phyloP scores from a whole-genome alignment of 2,329 filamentous ascomycete genomes.

The Teratosphaeria nubilosa region DNA sequence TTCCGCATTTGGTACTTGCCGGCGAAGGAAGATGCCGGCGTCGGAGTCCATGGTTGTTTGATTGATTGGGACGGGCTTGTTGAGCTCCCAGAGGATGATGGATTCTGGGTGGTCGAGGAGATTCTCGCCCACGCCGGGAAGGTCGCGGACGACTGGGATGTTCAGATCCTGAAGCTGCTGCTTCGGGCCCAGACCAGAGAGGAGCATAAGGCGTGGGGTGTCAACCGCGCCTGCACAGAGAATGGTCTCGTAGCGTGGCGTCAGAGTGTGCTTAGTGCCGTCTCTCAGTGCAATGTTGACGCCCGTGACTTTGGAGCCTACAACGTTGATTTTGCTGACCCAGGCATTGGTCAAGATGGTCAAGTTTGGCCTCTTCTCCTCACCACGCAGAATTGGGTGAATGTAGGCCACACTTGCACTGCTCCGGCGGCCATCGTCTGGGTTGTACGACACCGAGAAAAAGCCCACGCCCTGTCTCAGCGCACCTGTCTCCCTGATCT shows the following conservation, averaged over 20 bases:
- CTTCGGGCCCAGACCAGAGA: slow-evolving; percentile 41
- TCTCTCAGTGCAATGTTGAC: slow-evolving; percentile 58
- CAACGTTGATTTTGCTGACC: slow-evolving; percentile 71
- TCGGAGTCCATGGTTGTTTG: slow-evolving; percentile 90
- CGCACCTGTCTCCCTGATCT: slow-evolving; percentile 64
- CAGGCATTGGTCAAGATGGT: slow-evolving; percentile 80
- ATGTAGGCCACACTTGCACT: slow-evolving; percentile 87
- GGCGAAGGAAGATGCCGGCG: slow-evolving; percentile 77
- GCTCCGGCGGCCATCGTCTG: slow-evolving; percentile 72
- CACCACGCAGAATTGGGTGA: slow-evolving; percentile 75
- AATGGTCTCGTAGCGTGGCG: slow-evolving; percentile 64
- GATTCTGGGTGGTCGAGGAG: slow-evolving; percentile 55
- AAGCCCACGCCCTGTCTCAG: slow-evolving; percentile 73
- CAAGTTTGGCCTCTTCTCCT: slow-evolving; percentile 73
- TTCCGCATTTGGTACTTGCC: slow-evolving; percentile 59
- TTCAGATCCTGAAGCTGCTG: slow-evolving; percentile 36
- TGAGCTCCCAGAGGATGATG: slow-evolving; percentile 69
- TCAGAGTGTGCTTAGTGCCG: slow-evolving; percentile 45
- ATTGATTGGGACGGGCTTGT: slow-evolving; percentile 63
- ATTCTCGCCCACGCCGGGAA: slow-evolving; percentile 55
- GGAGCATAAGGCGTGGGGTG: slow-evolving; percentile 57
- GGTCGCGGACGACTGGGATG: slow-evolving; percentile 47
- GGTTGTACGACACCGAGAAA: slow-evolving; percentile 86
- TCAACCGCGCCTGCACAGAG: slow-evolving; percentile 73
- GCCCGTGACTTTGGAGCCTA: slow-evolving; percentile 60